phyloP scores from a whole-genome alignment of 768 basidiomycete species.

The Rhizopogon roseolus region DNA sequence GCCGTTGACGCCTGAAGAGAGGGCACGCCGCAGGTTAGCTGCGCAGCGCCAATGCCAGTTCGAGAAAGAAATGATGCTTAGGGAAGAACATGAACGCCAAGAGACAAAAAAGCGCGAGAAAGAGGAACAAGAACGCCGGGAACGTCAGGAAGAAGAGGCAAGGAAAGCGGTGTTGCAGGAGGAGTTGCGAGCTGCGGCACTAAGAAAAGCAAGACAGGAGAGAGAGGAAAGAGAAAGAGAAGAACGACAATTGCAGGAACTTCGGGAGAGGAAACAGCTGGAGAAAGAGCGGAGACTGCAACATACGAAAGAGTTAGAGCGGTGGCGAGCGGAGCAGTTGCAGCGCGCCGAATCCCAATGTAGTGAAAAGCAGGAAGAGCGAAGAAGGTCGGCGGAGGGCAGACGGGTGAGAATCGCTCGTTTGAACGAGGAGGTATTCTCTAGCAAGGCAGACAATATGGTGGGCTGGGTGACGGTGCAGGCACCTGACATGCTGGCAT shows the following conservation, averaged over 20 bases:
- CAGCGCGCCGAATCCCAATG: constrained; percentile 39
- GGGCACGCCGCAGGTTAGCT: constrained; percentile 16
- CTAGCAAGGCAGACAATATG: constrained; percentile 32
- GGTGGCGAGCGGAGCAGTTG: constrained; percentile 48
- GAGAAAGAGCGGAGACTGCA: constrained; percentile 47
- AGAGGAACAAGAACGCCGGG: constrained; percentile 9
- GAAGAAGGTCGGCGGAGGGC: constrained; percentile 34
- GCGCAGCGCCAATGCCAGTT: constrained; percentile 16
- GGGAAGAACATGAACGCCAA: constrained; percentile 42
- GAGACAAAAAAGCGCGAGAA: constrained; percentile 26
- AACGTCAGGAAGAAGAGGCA: constrained; percentile 38
- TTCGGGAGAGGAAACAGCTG: constrained; percentile 42
- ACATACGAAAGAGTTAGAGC: constrained; percentile 45
- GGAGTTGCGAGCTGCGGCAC: constrained; percentile 29
- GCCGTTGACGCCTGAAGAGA: constrained; percentile 21
- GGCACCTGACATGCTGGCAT: constrained; percentile 44
- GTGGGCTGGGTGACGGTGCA: constrained; percentile 64
- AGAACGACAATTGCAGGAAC: constrained; percentile 35
- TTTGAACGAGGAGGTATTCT: constrained; percentile 42
- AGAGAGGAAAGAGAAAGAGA: constrained; percentile 41
- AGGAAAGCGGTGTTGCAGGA: constrained; percentile 42
- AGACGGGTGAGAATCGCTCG: constrained; percentile 36
- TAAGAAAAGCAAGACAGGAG: constrained; percentile 32
- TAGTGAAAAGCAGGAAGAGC: constrained; percentile 38
- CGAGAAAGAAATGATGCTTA: constrained; percentile 39